Percentiles rank a stretch among this genome's conserved stretches.
These are phyloP conservation scores for Ceratocystis lukuohia DNA, from an alignment of 2,329 filamentous ascomycete species.

Conservation along the genomic window DNA sequence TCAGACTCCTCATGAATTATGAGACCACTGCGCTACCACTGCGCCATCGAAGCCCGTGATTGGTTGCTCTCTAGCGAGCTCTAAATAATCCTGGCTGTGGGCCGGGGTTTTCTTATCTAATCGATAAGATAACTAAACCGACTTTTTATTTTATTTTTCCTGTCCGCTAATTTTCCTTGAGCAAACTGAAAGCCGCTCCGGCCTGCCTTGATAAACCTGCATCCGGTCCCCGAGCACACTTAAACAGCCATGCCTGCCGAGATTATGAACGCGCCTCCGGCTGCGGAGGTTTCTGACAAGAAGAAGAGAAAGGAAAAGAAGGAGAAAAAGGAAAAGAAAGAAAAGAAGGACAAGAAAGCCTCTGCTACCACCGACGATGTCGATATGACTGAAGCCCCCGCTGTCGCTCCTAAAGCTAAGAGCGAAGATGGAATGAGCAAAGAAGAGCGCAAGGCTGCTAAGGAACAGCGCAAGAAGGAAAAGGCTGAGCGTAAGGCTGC, in stretches of 20 bases:
- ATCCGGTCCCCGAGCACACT: neutral
- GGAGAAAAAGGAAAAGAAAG: constrained; percentile 26
- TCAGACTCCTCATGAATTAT: constrained; percentile 19
- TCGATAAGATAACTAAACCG: neutral
- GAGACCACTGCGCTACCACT: constrained; percentile 20
- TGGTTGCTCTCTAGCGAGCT: neutral
- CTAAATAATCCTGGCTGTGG: neutral
- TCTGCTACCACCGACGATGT: constrained; percentile 26
- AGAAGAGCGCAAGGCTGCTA: constrained; percentile 20
- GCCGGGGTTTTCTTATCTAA: neutral
- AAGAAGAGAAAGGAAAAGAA: constrained; percentile 23
- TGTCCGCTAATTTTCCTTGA: neutral
- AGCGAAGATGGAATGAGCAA: constrained; percentile 23
- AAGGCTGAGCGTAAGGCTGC: constrained; percentile 27
- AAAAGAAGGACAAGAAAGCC: constrained; percentile 28
- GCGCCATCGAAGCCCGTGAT: constrained; percentile 18
- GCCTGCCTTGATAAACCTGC: neutral
- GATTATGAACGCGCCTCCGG: constrained; percentile 14
- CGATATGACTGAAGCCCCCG: constrained; percentile 20
- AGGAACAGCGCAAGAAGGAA: constrained; percentile 26
- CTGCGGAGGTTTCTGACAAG: constrained; percentile 23
- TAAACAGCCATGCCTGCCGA: constrained; percentile 14
- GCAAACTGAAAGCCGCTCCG: neutral
- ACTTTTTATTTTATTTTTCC: neutral
- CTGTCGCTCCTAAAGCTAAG: constrained; percentile 21